These are phyloP conservation scores for Ogataea dorogensis DNA, from an alignment of 805 yeast species.

Conservation along the genomic window DNA sequence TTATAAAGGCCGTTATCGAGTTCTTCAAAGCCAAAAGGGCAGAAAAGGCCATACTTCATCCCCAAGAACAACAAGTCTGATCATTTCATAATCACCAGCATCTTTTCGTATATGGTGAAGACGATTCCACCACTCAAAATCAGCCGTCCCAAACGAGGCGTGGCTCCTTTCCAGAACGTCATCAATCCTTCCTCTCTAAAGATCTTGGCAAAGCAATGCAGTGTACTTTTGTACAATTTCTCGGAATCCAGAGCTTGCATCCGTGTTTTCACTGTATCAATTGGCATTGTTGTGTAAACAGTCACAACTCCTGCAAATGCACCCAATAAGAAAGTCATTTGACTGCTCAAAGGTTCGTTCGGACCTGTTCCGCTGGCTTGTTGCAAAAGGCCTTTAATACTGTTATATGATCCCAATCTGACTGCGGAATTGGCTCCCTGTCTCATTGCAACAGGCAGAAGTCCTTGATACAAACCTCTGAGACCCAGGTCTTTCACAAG, in stretches of 20 bases:
- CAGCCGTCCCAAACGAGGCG: slow-evolving; percentile 91
- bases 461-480: slow-evolving; percentile 82
- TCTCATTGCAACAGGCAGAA: slow-evolving; percentile 89
- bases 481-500: slow-evolving; percentile 77
- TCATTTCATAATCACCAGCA: slow-evolving; percentile 56
- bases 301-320: slow-evolving; percentile 88
- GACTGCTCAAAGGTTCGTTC: slow-evolving; percentile 70
- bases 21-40: slow-evolving; percentile 73
- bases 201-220: slow-evolving; percentile 77
- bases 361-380: slow-evolving; percentile 65
- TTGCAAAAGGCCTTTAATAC: slow-evolving; percentile 78
- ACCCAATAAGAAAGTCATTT: slow-evolving; percentile 83
- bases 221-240: slow-evolving; percentile 65
- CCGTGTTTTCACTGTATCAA: slow-evolving; percentile 93
- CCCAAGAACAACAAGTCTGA: slow-evolving; percentile 17
- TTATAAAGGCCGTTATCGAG: slow-evolving; percentile 66
- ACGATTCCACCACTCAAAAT: slow-evolving; percentile 96
- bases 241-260: slow-evolving; percentile 91
- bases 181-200: slow-evolving; percentile 84
- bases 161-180: slow-evolving; percentile 98
- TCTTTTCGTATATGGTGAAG: slow-evolving; percentile 92
- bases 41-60: slow-evolving; percentile 54
- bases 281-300: slow-evolving; percentile 92
- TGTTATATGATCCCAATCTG: slow-evolving; percentile 87
- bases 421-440: slow-evolving; percentile 97